Conservation (phyloP, 78 protist genomes). For the Ministeria vibrans region DNA sequence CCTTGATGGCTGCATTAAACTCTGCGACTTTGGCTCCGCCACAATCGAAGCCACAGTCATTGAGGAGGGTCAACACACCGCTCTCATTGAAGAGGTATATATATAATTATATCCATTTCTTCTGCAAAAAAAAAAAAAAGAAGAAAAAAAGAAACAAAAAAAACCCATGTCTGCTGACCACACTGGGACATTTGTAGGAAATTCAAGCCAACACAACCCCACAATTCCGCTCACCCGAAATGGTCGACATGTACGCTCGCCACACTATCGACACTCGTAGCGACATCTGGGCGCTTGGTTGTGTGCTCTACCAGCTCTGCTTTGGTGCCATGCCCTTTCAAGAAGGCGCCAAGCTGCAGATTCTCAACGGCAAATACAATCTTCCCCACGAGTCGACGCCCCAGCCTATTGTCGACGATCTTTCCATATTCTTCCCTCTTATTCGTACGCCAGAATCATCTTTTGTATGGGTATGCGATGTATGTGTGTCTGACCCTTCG, state of each 20-base stretch:
- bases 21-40: constrained; percentile 2
- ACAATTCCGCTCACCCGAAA: constrained; percentile 1
- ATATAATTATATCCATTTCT: too few species aligned
- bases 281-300: constrained; percentile 3
- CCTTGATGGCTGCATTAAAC: not conserved
- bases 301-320: not conserved
- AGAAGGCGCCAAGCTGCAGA: not conserved
- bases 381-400: not conserved
- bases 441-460: not conserved
- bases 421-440: not conserved
- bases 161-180: too few species aligned
- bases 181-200: too few species aligned
- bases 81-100: too few species aligned
- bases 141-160: too few species aligned
- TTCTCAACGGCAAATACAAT: not conserved
- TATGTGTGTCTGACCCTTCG: too few species aligned
- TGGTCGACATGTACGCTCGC: not conserved
- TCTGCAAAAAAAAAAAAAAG: too few species aligned
- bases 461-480: not conserved
- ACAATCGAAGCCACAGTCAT: too few species aligned
- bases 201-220: not conserved
- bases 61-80: too few species aligned
- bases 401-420: too few species aligned
- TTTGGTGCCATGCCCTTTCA: not conserved
- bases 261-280: not conserved